Base-by-base conservation (phyloP, 1,284 basidiomycete genomes). In the Termitomyces sp. region DNA sequence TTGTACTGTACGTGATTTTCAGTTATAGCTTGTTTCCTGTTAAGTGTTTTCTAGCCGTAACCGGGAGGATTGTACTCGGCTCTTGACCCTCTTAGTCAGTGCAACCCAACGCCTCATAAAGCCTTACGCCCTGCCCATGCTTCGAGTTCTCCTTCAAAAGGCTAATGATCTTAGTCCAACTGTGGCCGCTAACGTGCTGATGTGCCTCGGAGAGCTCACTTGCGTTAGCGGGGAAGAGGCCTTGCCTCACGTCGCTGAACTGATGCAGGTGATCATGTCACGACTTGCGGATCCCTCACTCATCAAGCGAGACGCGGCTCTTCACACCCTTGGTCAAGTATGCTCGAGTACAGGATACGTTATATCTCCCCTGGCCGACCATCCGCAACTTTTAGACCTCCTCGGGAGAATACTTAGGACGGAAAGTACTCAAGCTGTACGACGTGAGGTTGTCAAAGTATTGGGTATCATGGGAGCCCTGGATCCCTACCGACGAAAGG, bases 281-380 rank as follows among this genome's bases (percentile, higher is more conserved):
- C 90, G 93, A 65, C 79, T 99, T 9, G 86, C 89, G 13, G 94
- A 97, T 66, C 88, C 93, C 31, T 85, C 92, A 0, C 80, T 89
- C 5, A 77, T 84, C 39, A 96, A 96, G 70, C 84, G 97, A 49
- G 94, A 99, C 69, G 95, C 97, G 13, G 96, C 97, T 1, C 74
- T 99, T 40, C 89, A 90, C 61, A 94, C 97, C 0, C 81, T 99
- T 8, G 96, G 97, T 3, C 94, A 98, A 68, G 82, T 99, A 2
- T 97, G 94, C 59, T 94, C 93, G 17, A 97, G 94, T 68, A 96
- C 95, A 0, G 94, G 94, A 42, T 95, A 95, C 65, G 96, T 98
- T 38, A 92, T 98, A 58, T 77, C 86, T 40, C 96, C 97, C 2
- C 82, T 98, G 56, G 79, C 95, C 36, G 92, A 98, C 55, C 85